Base-by-base conservation (phyloP, 2,329 filamentous ascomycete species). In the Colletotrichum euphorbiae region DNA sequence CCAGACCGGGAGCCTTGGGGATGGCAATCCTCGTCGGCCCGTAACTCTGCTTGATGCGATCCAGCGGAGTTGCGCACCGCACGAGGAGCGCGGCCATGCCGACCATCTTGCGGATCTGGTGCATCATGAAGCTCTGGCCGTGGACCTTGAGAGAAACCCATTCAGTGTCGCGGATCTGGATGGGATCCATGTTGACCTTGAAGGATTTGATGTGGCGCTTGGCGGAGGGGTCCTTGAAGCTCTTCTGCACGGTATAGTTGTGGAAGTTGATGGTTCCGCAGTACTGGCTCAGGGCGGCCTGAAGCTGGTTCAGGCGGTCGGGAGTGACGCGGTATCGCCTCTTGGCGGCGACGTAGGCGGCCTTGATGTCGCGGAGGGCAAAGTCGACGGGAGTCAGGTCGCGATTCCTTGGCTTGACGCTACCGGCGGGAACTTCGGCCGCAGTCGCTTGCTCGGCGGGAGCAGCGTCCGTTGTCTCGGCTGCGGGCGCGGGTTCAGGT, bases 91-190 rank as follows among this genome's bases (percentile, higher is more conserved):
- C 89, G 8, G 90, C 93, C 91, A 99, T 94, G 64, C 93, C 93
- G 15, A 99, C 93, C 96, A 99, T 98, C 81, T 98, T 99, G 75
- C 96, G 91, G 79, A 99, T 99, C 82, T 99, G 96, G 80, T 99
- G 96, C 96, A 99, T 99, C 96, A 99, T 99, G 85, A 99, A 99
- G 76, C 91, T 95, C 80, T 99, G 96, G 0, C 96, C 96, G 79
- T 99, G 96, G 24, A 99, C 94, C 78, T 97, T 97, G 72, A 98
- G 85, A 48, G 92, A 96, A 4, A 99, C 85, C 96, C 96, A 99
- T 82, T 99, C 92, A 2, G 94, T 98, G 76, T 95, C 90, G 78
- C 93, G 89, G 79, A 97, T 97, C 75, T 94, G 89, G 75, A 97
- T 91, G 1, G 94, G 93, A 58, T 87, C 83, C 3, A 83, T 82